Base-by-base conservation (phyloP, 2,329 filamentous ascomycete genomes). In the Talaromyces sp. region DNA sequence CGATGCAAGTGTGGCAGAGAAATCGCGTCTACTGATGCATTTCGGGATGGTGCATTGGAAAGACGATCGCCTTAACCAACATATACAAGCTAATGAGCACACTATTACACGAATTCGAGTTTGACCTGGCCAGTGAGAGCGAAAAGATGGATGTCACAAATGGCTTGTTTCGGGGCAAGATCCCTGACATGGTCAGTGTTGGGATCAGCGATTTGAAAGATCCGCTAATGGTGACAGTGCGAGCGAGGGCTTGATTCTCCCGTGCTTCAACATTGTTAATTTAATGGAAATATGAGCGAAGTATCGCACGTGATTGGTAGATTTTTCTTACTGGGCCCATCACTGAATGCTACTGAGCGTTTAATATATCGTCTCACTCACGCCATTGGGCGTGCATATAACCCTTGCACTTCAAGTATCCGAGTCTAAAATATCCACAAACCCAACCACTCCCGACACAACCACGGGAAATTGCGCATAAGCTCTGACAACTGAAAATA, bases 41-140 rank as follows among this genome's bases (percentile, higher is more conserved):
- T 76, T 75, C 61, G 70, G 73, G 1, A 61, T 70, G 0, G 58
- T 76, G 72, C 56, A 71, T 75, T n/a, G 73, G 73, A 7, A 71
- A 72, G 58, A 73, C 65, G 4, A 63, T 75, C 8, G 73, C 72
- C 0, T 66, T 67, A 57, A 69, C 68, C 2, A 72, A 74, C 58
- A 74, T 75, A 3, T 71, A 70, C 55, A 75, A 75, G 55, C 19
- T 74, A 35, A 57, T 65, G 54, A 72, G 67, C 53, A 72, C 70
- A 1, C 55, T 74, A 35, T 62, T 74, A 2, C 60, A 54, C 6
- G 62, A 69, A n/a, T 74, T 70, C 53, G 62, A 67, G 8, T 70
- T 75, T 57, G 62, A 69, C 50, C 56, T 74, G n/a, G 70, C 69
- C 0, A 69, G 71, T 56, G n/a, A 58, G 8, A 29, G 21, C n/a